These are phyloP conservation scores for Pseudogymnoascus sp. DNA, from an alignment of 2,329 filamentous ascomycete genomes.

Conservation along the genomic window DNA sequence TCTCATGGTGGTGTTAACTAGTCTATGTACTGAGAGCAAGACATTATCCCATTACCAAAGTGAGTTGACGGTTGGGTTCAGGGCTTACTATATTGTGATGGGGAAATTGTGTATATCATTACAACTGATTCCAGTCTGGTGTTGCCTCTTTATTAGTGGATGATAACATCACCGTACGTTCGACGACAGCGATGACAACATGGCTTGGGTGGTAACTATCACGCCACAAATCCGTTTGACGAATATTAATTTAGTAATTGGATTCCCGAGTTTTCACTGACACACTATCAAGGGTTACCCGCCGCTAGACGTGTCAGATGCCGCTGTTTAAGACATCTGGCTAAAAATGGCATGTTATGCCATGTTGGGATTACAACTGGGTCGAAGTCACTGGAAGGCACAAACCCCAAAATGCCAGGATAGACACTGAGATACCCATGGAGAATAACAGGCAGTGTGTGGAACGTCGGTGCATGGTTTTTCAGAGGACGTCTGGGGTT, in stretches of 20 bases:
- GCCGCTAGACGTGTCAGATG: conserved; percentile 1
- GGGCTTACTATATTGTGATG: neutral
- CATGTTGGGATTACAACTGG: neutral
- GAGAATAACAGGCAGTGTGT: neutral
- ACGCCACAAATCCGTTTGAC: neutral
- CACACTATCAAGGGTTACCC: neutral
- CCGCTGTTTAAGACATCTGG: neutral
- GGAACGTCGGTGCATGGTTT: neutral
- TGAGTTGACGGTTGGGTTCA: neutral
- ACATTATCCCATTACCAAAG: neutral
- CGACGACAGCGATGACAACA: neutral
- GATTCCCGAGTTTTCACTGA: neutral
- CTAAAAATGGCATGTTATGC: neutral
- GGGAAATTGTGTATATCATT: neutral
- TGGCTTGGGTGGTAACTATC: neutral
- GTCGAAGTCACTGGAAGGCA: neutral
- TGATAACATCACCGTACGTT: neutral
- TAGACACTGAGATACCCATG: neutral
- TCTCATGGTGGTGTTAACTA: neutral
- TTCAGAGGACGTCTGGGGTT: neutral
- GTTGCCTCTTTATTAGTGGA: neutral
- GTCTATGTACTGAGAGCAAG: neutral
- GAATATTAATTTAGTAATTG: neutral
- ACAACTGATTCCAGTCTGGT: neutral
- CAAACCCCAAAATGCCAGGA: neutral